phyloP scores from a whole-genome alignment of 208 protist species.

The Endotrypanum monterogeii region DNA sequence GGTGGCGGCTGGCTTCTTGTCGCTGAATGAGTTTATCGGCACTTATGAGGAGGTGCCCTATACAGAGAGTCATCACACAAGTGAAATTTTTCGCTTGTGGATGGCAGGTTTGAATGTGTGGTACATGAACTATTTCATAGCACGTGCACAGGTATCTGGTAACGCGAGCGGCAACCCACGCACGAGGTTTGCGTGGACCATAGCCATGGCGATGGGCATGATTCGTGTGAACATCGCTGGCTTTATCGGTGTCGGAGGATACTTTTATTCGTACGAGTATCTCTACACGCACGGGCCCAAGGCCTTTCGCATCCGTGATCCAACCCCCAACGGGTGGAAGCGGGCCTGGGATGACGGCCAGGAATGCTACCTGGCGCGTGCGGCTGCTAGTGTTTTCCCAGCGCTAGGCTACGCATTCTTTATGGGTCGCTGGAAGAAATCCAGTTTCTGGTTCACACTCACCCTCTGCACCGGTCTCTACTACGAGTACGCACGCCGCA shows the following conservation, averaged over 20 bases:
- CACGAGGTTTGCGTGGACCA: conserved; percentile 59
- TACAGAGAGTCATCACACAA: conserved; percentile 76
- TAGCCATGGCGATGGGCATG: conserved; percentile 55
- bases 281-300: conserved; percentile 84
- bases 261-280: conserved; percentile 90
- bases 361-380: conserved; percentile 58
- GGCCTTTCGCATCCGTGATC: conserved; percentile 73
- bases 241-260: conserved; percentile 68
- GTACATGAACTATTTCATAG: conserved; percentile 63
- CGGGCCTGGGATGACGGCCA: conserved; percentile 81
- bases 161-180: conserved; percentile 59
- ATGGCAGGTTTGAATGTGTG: conserved; percentile 64
- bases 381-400: conserved; percentile 65
- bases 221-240: conserved; percentile 71
- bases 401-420: conserved; percentile 82
- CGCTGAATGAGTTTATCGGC: conserved; percentile 74
- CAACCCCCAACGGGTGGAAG: conserved; percentile 71
- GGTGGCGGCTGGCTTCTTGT: conserved; percentile 57
- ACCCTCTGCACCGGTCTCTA: conserved; percentile 49
- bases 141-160: conserved; percentile 40
- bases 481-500: conserved; percentile 79
- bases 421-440: conserved; percentile 77
- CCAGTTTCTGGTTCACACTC: conserved; percentile 57
- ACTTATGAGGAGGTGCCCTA: conserved; percentile 80
- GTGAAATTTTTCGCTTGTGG: conserved; percentile 69